Evolutionary conservation across 2,329 filamentous ascomycete species (phyloP).

Genomic region (Paecilomyces variotii): DNA sequence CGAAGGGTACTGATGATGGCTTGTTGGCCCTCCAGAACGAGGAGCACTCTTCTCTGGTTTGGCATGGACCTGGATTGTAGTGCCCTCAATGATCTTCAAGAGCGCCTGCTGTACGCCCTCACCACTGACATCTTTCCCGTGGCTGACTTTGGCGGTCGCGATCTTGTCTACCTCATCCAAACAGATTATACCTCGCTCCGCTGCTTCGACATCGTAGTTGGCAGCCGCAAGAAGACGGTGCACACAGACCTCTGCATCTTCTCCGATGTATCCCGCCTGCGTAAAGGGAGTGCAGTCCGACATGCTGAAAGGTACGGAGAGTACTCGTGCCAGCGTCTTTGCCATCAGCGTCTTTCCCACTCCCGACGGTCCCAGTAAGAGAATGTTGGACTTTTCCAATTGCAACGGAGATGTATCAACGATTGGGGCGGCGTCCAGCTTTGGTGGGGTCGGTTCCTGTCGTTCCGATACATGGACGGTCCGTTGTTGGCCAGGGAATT

Average conservation of each 20-base stretch:
- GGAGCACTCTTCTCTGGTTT: conserved; percentile 50
- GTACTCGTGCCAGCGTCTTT: conserved; percentile 79
- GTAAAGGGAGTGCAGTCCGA: conserved; percentile 95
- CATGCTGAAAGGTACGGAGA: conserved; percentile 94
- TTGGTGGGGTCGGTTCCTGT: conserved; percentile 14
- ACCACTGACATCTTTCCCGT: conserved; percentile 88
- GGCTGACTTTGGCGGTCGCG: conserved; percentile 74
- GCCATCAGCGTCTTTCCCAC: conserved; percentile 93
- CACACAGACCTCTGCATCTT: conserved; percentile 94
- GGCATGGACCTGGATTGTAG: conserved; percentile 82
- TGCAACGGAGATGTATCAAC: conserved; percentile 55
- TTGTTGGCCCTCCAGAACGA: conserved; percentile 28
- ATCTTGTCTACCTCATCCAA: conserved; percentile 98
- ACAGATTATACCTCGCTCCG: conserved; percentile 89
- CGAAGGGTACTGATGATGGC: conserved; percentile 24
- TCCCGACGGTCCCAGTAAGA: conserved; percentile 84
- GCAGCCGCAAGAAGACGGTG: conserved; percentile 82
- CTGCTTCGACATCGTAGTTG: conserved; percentile 75
- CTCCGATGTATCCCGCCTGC: conserved; percentile 93
- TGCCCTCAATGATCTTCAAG: conserved; percentile 92
- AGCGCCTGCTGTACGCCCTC: conserved; percentile 96
- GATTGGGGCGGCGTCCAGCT: conserved; percentile 33
- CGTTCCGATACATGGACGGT: conserved; percentile 36
- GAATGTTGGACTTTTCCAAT: conserved; percentile 91
- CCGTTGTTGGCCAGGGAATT: conserved; percentile 54